A percentile compares a stretch with the other conserved stretches of the same genome.
These are phyloP conservation scores for Picea glauca DNA, from an alignment of 75 land plant genomes.

Conservation along the genomic window DNA sequence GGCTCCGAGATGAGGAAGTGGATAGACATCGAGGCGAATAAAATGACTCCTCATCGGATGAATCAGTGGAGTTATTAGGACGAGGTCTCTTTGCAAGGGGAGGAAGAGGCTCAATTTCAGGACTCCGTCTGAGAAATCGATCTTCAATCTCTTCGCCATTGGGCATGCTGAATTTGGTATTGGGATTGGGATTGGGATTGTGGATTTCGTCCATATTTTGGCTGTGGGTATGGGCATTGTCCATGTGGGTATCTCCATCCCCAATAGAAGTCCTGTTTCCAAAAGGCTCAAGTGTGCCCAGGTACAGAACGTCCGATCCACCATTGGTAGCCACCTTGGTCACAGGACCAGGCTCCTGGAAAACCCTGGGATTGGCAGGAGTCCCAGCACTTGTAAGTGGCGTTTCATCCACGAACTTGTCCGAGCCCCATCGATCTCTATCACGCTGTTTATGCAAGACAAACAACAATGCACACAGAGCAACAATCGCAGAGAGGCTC, in stretches of 20 bases:
- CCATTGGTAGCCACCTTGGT: conserved; percentile 5
- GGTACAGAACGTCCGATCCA: conserved; percentile 4
- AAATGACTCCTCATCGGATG: conserved; percentile 10
- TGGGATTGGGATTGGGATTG: not conserved
- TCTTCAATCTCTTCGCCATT: not conserved
- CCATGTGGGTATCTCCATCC: not conserved
- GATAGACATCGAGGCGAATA: conserved; percentile 7
- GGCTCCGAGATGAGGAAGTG: not conserved
- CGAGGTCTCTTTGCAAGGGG: conserved; percentile 3
- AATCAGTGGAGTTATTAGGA: not conserved
- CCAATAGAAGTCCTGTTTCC: conserved; percentile 5
- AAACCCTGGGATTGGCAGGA: not conserved
- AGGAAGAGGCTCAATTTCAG: conserved; percentile 10
- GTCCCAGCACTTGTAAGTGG: not conserved
- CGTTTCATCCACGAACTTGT: not conserved
- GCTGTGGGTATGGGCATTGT: not conserved
- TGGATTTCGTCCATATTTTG: not conserved
- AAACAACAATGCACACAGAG: not conserved
- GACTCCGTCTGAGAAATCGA: not conserved
- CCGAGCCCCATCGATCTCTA: conserved; percentile 1
- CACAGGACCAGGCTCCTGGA: not conserved
- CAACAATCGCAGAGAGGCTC: not conserved
- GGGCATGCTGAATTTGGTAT: not conserved
- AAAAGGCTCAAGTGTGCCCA: conserved; percentile 8
- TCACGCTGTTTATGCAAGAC: not conserved